A percentile compares a stretch with the other conserved stretches of the same genome.
These are phyloP conservation scores for Triticum timopheevii DNA, from an alignment of 176 grass and related monocot species.

Conservation along the genomic window DNA sequence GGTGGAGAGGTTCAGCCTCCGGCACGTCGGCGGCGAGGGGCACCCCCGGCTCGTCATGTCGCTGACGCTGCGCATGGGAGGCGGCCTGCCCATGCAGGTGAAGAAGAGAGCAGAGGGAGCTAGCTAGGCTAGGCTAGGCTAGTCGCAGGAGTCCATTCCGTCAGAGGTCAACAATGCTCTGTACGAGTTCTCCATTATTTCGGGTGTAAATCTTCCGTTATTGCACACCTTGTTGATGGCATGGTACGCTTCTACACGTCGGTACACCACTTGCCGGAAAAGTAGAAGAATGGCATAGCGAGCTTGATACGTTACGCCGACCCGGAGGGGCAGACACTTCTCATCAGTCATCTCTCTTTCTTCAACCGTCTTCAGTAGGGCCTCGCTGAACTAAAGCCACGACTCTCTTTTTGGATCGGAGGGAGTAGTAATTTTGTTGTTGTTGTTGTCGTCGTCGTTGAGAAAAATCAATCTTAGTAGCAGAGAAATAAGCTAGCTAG, in stretches of 20 bases:
- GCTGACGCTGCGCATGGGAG: slow-evolving; percentile 53
- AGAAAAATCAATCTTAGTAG: no score
- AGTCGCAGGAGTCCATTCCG: background rate
- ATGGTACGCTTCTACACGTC: background rate
- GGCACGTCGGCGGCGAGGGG: slow-evolving; percentile 20
- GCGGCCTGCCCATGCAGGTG: slow-evolving; percentile 43
- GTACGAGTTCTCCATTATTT: no score
- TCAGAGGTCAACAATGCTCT: no score
- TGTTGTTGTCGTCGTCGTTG: no score
- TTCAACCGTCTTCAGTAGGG: background rate
- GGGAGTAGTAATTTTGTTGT: no score
- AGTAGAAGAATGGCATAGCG: background rate
- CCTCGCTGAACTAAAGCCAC: no score
- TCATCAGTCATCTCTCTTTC: background rate
- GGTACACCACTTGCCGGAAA: background rate
- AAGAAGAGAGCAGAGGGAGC: background rate
- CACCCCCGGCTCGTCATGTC: slow-evolving; percentile 44
- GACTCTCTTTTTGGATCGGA: no score
- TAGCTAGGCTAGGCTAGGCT: background rate
- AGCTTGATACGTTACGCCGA: background rate
- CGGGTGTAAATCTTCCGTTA: no score
- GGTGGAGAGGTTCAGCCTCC: slow-evolving; percentile 47
- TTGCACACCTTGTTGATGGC: no score
- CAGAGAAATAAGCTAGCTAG: no score
- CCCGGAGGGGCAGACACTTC: background rate